phyloP scores from a whole-genome alignment of 169 alveolate genomes.

The Plasmodium sp. region DNA sequence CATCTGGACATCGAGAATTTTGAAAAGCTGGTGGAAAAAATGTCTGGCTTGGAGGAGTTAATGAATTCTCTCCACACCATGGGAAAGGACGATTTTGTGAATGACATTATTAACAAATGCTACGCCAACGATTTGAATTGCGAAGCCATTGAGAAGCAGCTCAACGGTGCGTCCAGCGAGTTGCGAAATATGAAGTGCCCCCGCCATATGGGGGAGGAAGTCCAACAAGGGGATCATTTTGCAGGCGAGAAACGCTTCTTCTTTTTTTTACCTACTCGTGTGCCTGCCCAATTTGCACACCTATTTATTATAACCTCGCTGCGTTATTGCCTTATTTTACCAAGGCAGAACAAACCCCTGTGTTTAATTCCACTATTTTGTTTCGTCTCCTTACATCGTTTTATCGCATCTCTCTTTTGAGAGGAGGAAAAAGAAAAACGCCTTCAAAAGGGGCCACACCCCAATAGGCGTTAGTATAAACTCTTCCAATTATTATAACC shows the following conservation, averaged over 20 bases:
- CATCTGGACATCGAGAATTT: slow-evolving; percentile 52
- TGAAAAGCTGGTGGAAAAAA: slow-evolving; percentile 54
- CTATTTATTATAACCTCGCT: not conserved
- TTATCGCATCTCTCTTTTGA: not conserved
- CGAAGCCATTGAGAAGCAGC: slow-evolving; percentile 47
- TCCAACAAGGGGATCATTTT: not conserved
- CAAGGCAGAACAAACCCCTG: not conserved
- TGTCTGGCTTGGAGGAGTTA: slow-evolving; percentile 43
- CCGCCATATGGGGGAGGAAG: not conserved
- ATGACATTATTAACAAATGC: slow-evolving; percentile 32
- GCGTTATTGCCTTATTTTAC: not conserved
- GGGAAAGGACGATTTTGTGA: slow-evolving; percentile 34
- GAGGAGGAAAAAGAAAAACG: not conserved
- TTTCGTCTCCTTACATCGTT: not conserved
- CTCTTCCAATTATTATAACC: not conserved
- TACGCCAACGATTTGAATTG: slow-evolving; percentile 55
- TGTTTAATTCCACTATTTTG: not conserved
- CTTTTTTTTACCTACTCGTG: not conserved
- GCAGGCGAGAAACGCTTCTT: not conserved
- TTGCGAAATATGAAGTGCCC: slow-evolving; percentile 14
- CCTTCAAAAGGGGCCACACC: not conserved
- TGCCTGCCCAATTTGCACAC: not conserved
- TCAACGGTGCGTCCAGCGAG: slow-evolving; percentile 25
- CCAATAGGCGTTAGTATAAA: not conserved
- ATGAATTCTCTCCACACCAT: slow-evolving; percentile 35